These are phyloP conservation scores for Lizanozyma gosingica DNA, from an alignment of 1,139 yeast genomes.

Conservation along the genomic window DNA sequence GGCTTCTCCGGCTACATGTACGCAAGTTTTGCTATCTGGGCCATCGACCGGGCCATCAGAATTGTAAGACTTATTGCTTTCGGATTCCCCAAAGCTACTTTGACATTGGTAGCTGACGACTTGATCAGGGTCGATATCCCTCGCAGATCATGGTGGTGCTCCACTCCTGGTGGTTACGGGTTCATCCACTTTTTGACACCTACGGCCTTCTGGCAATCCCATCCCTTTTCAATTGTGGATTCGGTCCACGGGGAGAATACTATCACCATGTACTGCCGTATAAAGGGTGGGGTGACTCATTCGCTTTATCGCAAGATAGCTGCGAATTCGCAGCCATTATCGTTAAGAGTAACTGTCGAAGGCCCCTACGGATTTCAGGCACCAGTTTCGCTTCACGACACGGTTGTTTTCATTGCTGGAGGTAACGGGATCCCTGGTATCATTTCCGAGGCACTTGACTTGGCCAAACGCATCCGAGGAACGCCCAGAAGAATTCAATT, in stretches of 20 bases:
- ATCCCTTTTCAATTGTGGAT: conserved; percentile 21
- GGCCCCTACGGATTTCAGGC: conserved; percentile 42
- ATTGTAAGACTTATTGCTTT: conserved; percentile 11
- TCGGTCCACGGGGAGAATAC: conserved; percentile 7
- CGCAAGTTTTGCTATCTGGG: conserved; percentile 17
- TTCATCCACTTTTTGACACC: conserved; percentile 28
- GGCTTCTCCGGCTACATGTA: conserved; percentile 11
- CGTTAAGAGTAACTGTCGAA: conserved; percentile 35
- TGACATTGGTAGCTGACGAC: conserved; percentile 12
- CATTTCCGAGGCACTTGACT: conserved; percentile 15
- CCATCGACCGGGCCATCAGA: conserved; percentile 14
- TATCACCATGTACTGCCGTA: conserved; percentile 13
- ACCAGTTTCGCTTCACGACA: conserved; percentile 11
- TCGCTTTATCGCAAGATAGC: conserved; percentile 9
- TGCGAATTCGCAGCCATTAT: conserved; percentile 7
- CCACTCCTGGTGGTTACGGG: conserved; percentile 56
- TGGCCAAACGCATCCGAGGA: conserved; percentile 6
- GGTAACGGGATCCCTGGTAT: conserved; percentile 72
- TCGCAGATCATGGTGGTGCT: conserved; percentile 28
- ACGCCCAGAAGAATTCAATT: neutral
- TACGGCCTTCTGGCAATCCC: conserved; percentile 32
- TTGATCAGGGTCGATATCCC: conserved; percentile 30
- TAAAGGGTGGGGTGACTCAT: conserved; percentile 15
- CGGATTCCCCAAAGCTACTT: conserved; percentile 13
- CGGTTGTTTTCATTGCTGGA: conserved; percentile 34